Evolutionary conservation across 371 early-diverging fungal genomes (phyloP), one percentile per base, ranked within the genome.

Genomic region (Lichtheimia ramosa): DNA sequence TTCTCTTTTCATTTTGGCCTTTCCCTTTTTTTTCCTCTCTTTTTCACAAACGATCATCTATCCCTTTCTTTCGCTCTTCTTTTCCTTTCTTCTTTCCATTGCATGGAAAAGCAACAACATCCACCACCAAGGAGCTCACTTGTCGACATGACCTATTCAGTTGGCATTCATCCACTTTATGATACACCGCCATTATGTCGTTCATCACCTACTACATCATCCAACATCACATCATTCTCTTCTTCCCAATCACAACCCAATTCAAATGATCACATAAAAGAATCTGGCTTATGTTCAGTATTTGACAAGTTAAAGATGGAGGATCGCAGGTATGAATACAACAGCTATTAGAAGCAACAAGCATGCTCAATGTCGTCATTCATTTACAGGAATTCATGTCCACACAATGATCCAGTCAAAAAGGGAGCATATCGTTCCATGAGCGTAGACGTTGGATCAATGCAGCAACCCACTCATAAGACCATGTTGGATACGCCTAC

Each of bases 381-480:
- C 18, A 23, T 48, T 49, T 20, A 15, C 41, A 61, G 61, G 55
- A 62, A 58, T 49, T 59, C 55, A 23, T 56, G 52, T n/a, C 56
- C 54, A 40, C 55, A 25, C 25, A 2, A 51, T 18, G 18, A 13
- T 21, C 51, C 58, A n/a, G 56, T 63, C 28, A 70, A 51, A n/a
- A 24, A 58, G 18, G 61, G 62, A 16, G 42, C 60, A 12, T 63
- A 69, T 46, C 48, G 71, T 40, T 74, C 74, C 21, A 68, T 70
- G 58, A 68, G 71, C 48, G 64, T 74, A 10, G 74, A 74, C 53
- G 74, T 69, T 3, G 69, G 68, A 48, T 60, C 70, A 12, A 58
- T 69, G 54, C 65, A 73, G 23, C 56, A 13, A 56, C 52, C 18
- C 28, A 16, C 54, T 53, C 24, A 20, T 61, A 52, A 23, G 24